Evolutionary conservation across 1,284 basidiomycete species (phyloP), one percentile per base, ranked within the genome.

Genomic region (Kwoniella shivajii): DNA sequence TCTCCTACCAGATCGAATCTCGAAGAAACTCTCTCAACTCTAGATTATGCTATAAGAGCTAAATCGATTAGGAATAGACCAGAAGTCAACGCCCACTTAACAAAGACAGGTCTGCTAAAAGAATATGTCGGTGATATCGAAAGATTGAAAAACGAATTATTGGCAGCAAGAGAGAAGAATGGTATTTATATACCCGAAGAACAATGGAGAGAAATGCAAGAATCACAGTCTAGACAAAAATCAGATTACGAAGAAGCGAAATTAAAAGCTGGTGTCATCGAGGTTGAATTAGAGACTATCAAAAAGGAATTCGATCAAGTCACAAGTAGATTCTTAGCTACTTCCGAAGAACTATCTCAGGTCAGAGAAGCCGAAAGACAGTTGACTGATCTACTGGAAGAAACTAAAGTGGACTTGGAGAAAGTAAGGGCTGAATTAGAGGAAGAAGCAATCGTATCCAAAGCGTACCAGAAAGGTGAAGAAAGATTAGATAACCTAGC

Each of bases 91-190:
- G 89, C 92, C 65, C 88, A 92, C 54, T 89, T 97, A 84, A 92
- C 91, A 6, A 88, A 93, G 34, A 90, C 93, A 55, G 88, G 91
- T 0, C 84, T 99, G 33, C 81, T 99, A 51, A 93, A 93, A 73
- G 95, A 99, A 75, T 98, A 97, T 71, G 84, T 97, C 33, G 85
- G 83, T n/a, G 95, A 99, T 75, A 97, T 99, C 47, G 92, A 95
- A 69, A 86, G 91, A 4, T 83, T 99, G 43, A 96, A 97, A 75
- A 85, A 87, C 1, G 95, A 99, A 65, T 82, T 99, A 4, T 59
- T 77, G 59, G 92, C 93, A 2, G 88, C 92, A 1, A 84, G 93
- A 43, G 92, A 95, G 76, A 94, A 95, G 83, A 93, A 94, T 70
- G 94, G 94, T 6, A 90, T 96, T 39, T 94, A 88, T 76, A 87